Evolutionary conservation across 176 grass and related monocot species (phyloP).

Genomic region (Juncus inflexus): DNA sequence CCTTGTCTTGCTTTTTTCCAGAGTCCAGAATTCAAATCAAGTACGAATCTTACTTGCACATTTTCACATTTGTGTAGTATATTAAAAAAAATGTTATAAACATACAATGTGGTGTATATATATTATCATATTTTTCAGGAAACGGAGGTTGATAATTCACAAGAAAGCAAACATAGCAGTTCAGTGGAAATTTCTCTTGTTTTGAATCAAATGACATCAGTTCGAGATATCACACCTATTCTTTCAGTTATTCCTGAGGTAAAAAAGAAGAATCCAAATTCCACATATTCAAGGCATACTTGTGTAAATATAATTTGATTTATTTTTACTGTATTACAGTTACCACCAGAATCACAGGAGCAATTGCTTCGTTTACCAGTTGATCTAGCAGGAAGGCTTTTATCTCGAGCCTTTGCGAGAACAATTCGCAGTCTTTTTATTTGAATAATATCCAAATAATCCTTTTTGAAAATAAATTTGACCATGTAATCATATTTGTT

Average conservation of each 20-base stretch:
- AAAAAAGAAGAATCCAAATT: conserved; percentile 14
- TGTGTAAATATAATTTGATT: conserved; percentile 11
- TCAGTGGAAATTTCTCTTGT: conserved; percentile 62
- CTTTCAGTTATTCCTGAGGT: conserved; percentile 82
- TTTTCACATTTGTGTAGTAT: too few species aligned
- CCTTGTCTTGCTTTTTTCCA: conserved; percentile 63
- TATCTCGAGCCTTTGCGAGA: conserved; percentile 77
- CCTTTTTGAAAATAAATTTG: too few species aligned
- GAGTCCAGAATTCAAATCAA: conserved; percentile 45
- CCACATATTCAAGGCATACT: not conserved
- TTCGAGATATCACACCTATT: conserved; percentile 49
- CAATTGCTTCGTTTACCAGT: conserved; percentile 63
- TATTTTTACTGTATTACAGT: conserved; percentile 32
- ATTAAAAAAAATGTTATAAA: too few species aligned
- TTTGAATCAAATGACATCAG: conserved; percentile 63
- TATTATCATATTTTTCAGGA: conserved; percentile 42
- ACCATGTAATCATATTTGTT: too few species aligned
- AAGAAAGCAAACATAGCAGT: conserved; percentile 36
- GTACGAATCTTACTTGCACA: conserved; percentile 36
- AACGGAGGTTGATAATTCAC: conserved; percentile 27
- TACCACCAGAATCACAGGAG: conserved; percentile 70
- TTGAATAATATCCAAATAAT: conserved; percentile 19
- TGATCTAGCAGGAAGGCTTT: conserved; percentile 61
- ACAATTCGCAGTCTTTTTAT: conserved; percentile 67
- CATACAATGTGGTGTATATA: not conserved